These are phyloP conservation scores for Tylopilus rubrobrunneus DNA, from an alignment of 768 basidiomycete genomes.

Conservation along the genomic window DNA sequence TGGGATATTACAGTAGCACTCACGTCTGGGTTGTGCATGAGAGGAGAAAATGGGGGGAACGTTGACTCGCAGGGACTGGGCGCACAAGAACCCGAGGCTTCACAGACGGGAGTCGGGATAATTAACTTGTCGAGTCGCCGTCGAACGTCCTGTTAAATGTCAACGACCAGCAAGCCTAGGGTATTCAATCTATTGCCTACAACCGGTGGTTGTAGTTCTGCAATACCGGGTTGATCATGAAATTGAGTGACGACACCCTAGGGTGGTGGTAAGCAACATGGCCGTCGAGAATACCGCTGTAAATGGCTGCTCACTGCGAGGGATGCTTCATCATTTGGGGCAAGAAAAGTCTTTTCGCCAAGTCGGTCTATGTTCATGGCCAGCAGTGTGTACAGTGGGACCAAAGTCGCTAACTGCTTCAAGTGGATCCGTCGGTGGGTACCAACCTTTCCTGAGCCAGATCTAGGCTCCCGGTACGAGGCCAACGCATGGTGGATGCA, in stretches of 20 bases:
- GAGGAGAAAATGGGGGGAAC: constrained; percentile 1
- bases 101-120: constrained; percentile 12
- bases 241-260: constrained; percentile 7
- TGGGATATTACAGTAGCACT: neutral
- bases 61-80: constrained; percentile 12
- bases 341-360: neutral
- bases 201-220: constrained; percentile 2
- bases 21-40: constrained; percentile 10
- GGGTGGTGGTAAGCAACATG: constrained; percentile 3
- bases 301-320: constrained; percentile 3
- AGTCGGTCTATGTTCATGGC: neutral
- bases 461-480: neutral
- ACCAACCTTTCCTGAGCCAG: neutral
- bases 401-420: neutral
- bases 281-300: neutral
- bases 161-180: neutral
- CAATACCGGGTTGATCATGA: neutral
- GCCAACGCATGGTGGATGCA: neutral
- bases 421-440: neutral
- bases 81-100: neutral
- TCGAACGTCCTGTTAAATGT: constrained; percentile 11
- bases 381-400: neutral
- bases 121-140: constrained; percentile 3
- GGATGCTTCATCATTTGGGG: neutral
- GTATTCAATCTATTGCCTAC: neutral